Base-by-base conservation (phyloP, 352 stramenopile genomes). In the Phytopythium kandeliae region DNA sequence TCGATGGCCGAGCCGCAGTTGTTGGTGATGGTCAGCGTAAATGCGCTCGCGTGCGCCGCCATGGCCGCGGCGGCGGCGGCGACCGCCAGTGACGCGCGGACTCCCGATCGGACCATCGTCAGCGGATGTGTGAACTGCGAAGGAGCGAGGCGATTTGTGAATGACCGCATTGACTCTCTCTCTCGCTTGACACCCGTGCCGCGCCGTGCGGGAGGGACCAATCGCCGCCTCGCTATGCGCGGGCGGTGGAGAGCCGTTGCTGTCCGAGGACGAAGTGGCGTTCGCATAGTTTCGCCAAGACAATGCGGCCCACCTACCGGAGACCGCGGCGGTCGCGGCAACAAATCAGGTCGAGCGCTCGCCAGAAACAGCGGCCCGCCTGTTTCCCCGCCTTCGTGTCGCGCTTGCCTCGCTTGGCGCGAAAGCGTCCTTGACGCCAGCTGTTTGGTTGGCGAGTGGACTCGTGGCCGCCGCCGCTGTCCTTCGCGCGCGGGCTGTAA, bases 21-120 rank as follows among this genome's bases (percentile, higher is more conserved):
- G 65, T 89, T 89, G 45, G 74, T 73, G 58, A 89, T 75, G 55
- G 71, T 85, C 42, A 89, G 57, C 42, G 59, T 77, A 54, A 83
- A 79, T 28, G 67, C 74, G 30, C 57, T 34, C 25, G 55, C 30
- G 19, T 57, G 43, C 4, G 31, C 41, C 21, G 60, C 63, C 45
- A 75, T 46, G 21, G 62, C 24, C 3, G 62, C 59, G 12, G 58
- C 51, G 26, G 52, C 47, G 10, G 42, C 59, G 38, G 53, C 52
- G 25, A 26, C 12, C 4, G 40, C 40, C 40, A 46, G 24, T 21
- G 40, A 24, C 17, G 40, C 40, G 40, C 15, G 15, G 22, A 46
- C 5, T 33, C 40, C 40, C 40, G 60, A 44, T 37, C 58, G 61
- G 34, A 73, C 60, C 69, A 78, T 78, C 51, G 15, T n/a, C 37